phyloP scores from a whole-genome alignment of 1,284 basidiomycete species.

The Thelephora terrestris region DNA sequence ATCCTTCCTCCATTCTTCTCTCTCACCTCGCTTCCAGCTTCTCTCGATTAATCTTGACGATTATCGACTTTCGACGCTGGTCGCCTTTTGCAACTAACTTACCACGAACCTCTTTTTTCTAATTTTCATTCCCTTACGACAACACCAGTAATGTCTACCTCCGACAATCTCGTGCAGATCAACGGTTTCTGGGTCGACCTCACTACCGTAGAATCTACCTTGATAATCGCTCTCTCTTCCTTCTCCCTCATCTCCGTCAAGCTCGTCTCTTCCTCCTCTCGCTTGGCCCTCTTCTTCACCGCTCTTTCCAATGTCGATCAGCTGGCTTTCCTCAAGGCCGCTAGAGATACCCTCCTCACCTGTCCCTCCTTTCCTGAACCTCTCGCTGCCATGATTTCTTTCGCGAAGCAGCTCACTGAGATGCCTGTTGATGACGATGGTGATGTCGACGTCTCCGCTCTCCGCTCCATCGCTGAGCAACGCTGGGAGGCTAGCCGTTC shows the following conservation, averaged over 20 bases:
- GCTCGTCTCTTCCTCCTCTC: background rate
- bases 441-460: background rate
- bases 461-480: background rate
- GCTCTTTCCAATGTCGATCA: background rate
- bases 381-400: background rate
- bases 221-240: background rate
- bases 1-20: background rate
- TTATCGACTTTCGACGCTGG: conserved; percentile 1
- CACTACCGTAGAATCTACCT: background rate
- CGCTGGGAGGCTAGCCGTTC: background rate
- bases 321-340: background rate
- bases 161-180: background rate
- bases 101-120: background rate
- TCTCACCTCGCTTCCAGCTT: background rate
- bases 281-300: conserved; percentile 1
- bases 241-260: background rate
- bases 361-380: background rate
- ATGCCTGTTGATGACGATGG: background rate
- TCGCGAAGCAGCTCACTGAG: background rate
- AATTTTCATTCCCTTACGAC: background rate
- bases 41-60: background rate
- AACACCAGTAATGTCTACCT: background rate
- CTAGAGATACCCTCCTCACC: background rate
- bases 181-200: conserved; percentile 1
- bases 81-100: background rate